Conservation (phyloP, 306 rosid genomes). For the Abrus pulchellus region DNA sequence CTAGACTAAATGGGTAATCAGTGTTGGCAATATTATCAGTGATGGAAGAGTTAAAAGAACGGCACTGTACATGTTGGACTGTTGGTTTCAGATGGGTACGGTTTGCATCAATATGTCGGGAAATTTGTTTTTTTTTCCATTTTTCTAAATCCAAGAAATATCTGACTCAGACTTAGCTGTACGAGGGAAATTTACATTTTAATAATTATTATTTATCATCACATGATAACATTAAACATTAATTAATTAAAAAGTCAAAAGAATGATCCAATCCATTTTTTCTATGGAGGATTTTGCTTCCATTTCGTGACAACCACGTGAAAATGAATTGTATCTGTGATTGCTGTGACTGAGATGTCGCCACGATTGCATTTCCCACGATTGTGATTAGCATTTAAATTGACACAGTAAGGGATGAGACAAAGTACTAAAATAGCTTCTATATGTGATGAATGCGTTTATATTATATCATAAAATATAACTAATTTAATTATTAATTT, state of each 20-base stretch:
- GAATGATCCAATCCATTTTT: background rate
- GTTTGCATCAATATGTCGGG: background rate
- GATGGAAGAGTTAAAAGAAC: background rate
- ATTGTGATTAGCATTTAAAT: background rate
- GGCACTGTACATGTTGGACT: background rate
- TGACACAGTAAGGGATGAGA: no score
- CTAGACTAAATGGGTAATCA: background rate
- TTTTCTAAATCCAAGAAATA: background rate
- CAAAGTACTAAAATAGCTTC: no score
- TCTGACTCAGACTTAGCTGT: constrained; percentile 44
- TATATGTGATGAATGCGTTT: background rate
- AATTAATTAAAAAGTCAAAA: constrained; percentile 42
- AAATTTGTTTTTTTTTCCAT: background rate
- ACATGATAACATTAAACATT: background rate
- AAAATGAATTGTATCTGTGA: background rate
- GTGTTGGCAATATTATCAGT: background rate
- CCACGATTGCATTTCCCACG: constrained; percentile 18
- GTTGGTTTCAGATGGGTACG: constrained; percentile 1
- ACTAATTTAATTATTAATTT: no score
- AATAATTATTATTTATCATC: background rate
- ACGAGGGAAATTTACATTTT: background rate
- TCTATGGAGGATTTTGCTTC: background rate
- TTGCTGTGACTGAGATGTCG: background rate
- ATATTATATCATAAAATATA: background rate
- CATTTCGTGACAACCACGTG: constrained; percentile 11